These are phyloP conservation scores for Cryptomeria japonica DNA, from an alignment of 75 land plant species.

Conservation along the genomic window DNA sequence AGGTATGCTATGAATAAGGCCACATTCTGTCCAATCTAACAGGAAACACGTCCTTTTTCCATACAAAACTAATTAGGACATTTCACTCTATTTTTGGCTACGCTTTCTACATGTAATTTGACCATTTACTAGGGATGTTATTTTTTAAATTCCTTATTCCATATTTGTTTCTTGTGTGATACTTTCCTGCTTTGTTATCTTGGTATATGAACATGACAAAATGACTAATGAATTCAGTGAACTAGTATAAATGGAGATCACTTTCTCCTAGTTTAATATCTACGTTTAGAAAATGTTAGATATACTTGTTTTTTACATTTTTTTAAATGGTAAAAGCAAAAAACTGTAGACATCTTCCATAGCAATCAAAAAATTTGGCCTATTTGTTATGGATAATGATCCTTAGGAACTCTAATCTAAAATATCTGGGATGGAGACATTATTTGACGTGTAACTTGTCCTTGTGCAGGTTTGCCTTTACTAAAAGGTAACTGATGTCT, in stretches of 20 bases:
- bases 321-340: not conserved
- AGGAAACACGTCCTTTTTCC: not conserved
- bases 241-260: not conserved
- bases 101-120: not conserved
- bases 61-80: not conserved
- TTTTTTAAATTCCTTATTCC: not conserved
- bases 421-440: not conserved
- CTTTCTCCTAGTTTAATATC: not conserved
- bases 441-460: not conserved
- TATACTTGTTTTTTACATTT: not conserved
- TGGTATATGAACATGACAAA: not conserved
- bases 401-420: conserved; percentile 4
- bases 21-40: not conserved
- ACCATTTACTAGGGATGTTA: not conserved
- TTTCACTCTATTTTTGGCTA: not conserved
- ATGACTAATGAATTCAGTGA: not conserved
- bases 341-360: not conserved
- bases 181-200: not conserved
- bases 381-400: conserved; percentile 2
- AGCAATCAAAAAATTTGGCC: not conserved
- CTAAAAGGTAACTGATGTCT: conserved; percentile 12
- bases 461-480: conserved; percentile 9
- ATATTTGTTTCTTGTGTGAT: not conserved
- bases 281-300: not conserved
- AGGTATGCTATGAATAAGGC: not conserved